These are phyloP conservation scores for Mallotus repandus DNA, from an alignment of 441 rosid genomes.

Conservation along the genomic window DNA sequence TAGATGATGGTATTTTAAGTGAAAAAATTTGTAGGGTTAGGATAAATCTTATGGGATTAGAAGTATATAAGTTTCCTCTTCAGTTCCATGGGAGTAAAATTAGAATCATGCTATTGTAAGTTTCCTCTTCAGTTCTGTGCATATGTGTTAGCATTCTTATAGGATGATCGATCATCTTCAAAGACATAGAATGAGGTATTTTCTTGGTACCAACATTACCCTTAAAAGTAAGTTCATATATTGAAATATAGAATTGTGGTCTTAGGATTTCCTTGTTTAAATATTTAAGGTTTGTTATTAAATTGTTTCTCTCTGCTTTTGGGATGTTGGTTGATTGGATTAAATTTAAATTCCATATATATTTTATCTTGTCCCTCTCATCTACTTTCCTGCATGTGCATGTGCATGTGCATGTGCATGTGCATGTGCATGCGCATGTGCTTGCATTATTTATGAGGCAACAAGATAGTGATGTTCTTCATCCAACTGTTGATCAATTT, in stretches of 20 bases:
- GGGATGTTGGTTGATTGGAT: not conserved
- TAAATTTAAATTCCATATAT: not conserved
- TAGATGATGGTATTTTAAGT: too few relatives aligned
- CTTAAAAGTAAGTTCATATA: not conserved
- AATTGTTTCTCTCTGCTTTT: not conserved
- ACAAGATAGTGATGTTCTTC: not conserved
- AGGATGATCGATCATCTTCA: not conserved
- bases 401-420: not conserved
- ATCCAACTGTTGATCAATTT: not conserved
- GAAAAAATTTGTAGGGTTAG: too few relatives aligned
- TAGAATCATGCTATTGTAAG: too few relatives aligned
- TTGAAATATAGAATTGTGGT: not conserved
- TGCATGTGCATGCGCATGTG: not conserved
- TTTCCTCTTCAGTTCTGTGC: not conserved
- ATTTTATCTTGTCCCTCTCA: not conserved
- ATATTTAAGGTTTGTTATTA: not conserved
- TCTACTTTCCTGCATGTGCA: not conserved
- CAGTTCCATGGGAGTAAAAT: too few relatives aligned
- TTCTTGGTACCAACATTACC: not conserved
- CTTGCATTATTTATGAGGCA: not conserved
- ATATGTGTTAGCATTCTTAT: too few relatives aligned
- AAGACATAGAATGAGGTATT: not conserved
- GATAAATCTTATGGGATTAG: too few relatives aligned
- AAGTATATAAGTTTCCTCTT: too few relatives aligned
- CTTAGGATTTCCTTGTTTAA: not conserved